Percentiles rank a stretch among this genome's conserved stretches.
These are phyloP conservation scores for Ogataea angusta DNA, from an alignment of 805 yeast species.

Conservation along the genomic window DNA sequence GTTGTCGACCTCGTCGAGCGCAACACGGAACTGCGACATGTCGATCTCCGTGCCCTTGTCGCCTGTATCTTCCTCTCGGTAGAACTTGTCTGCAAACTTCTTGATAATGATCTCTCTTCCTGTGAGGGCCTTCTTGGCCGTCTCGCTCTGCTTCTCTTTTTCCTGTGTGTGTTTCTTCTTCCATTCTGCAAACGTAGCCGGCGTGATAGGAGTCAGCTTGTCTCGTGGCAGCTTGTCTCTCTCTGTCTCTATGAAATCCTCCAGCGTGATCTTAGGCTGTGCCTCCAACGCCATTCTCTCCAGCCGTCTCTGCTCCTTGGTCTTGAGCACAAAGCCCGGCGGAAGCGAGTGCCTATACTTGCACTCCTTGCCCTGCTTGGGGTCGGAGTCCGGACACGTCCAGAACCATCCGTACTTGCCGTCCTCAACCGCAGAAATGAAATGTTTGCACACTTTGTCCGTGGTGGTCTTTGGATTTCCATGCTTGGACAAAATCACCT, in stretches of 20 bases:
- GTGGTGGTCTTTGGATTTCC: slow-evolving; percentile 94
- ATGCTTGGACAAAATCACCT: slow-evolving; percentile 84
- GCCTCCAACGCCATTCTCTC: slow-evolving; percentile 81
- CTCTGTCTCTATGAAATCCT: slow-evolving; percentile 93
- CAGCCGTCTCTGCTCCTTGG: slow-evolving; percentile 89
- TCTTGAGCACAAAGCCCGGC: slow-evolving; percentile 93
- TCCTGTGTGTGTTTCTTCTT: slow-evolving; percentile 63
- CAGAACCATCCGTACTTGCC: slow-evolving; percentile 99
- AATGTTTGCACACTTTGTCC: slow-evolving; percentile 88
- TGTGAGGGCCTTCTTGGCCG: slow-evolving; percentile 48
- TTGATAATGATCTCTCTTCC: slow-evolving; percentile 70
- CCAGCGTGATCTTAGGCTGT: slow-evolving; percentile 88
- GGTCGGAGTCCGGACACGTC: slow-evolving; percentile 94
- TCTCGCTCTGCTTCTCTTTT: slow-evolving; percentile 40
- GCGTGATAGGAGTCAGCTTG: slow-evolving; percentile 81
- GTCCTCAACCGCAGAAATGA: slow-evolving; percentile 95
- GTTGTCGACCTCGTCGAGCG: slow-evolving; percentile 49
- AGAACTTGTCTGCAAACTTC: slow-evolving; percentile 55
- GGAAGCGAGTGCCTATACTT: slow-evolving; percentile 95
- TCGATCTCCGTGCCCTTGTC: slow-evolving; percentile 53
- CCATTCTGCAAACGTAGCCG: slow-evolving; percentile 80
- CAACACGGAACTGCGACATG: slow-evolving; percentile 53
- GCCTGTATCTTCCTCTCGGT: slow-evolving; percentile 48
- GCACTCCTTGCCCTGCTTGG: slow-evolving; percentile 53
- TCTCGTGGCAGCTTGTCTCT: slow-evolving; percentile 76